Base-by-base conservation (phyloP, 2,329 filamentous ascomycete species). In the Emergomyces orientalis region DNA sequence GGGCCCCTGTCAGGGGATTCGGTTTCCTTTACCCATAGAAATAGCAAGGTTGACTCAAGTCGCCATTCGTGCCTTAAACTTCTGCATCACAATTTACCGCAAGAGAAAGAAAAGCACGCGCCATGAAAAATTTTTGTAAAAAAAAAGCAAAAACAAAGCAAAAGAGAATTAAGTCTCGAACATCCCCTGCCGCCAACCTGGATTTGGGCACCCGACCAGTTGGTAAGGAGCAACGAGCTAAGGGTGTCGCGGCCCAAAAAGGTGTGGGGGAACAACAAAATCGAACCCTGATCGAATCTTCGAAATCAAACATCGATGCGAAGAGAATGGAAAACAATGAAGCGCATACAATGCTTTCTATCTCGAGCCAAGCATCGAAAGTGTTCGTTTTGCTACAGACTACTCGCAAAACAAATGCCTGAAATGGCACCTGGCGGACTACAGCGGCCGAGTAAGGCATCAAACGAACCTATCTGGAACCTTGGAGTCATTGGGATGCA, bases 201-300 rank as follows among this genome's bases (percentile, higher is more conserved):
- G 45, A 17, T 2, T 49, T 49, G 45, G 45, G 45, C 19, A 59
- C 39, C 56, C 56, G 47, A 47, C 56, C 56, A 47, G 56, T 39
- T 32, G 56, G 56, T 59, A 59, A 59, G 5, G 39, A 59, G 56
- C 22, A 47, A 32, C 39, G 13, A 30, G 25, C 39, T 47, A 45
- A 6, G 39, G n/a, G 22, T 30, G 19, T 14, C 41, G 30, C 39
- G 41, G 37, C 25, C 32, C 56, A 47, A 59, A 59, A 19, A 19
- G 19, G 39, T 47, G 56, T 45, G 56, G 56, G 56, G 56, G 39
- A n/a, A 59, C 7, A 30, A 32, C 9, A 25, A 32, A 30, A 47
- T 32, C 56, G 56, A 45, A 59, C 41, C 37, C 27, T n/a, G 39
- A 58, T 59, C 56, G 39, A 47, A 59, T n/a, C 25, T 57, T 57